phyloP scores from a whole-genome alignment of 1,284 basidiomycete genomes.

The Leccinum subrobustum region DNA sequence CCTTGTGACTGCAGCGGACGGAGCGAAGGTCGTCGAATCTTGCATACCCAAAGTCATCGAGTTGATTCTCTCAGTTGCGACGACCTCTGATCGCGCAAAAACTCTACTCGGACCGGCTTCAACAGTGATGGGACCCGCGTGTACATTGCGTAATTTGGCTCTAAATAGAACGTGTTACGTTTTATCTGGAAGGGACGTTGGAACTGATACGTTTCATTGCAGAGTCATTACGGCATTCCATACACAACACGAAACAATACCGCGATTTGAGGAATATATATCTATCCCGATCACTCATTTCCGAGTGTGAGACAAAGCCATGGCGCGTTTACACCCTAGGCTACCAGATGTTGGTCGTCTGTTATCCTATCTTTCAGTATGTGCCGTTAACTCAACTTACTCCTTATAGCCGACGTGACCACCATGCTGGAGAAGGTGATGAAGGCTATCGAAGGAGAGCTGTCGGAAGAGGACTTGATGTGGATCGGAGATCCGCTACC shows the following conservation, averaged over 20 bases:
- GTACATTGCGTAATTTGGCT: neutral
- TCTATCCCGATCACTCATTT: constrained; percentile 18
- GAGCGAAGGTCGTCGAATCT: constrained; percentile 6
- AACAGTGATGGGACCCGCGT: constrained; percentile 17
- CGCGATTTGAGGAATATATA: constrained; percentile 19
- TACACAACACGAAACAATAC: constrained; percentile 7
- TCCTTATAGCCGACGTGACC: constrained; percentile 17
- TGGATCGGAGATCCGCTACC: constrained; percentile 12
- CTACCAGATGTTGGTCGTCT: constrained; percentile 16
- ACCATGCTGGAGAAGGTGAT: neutral
- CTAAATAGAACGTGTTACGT: neutral
- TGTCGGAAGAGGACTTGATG: constrained; percentile 18
- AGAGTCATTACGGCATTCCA: neutral
- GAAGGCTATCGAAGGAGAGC: constrained; percentile 20
- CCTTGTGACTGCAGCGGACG: constrained; percentile 12
- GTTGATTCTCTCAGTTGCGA: constrained; percentile 17
- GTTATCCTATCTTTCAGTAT: neutral
- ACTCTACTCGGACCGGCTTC: constrained; percentile 8
- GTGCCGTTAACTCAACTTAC: neutral
- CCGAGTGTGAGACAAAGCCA: constrained; percentile 12
- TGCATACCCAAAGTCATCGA: constrained; percentile 14
- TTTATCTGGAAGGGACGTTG: neutral
- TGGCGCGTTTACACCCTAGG: constrained; percentile 17
- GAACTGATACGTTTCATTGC: neutral
- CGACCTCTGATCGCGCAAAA: neutral